These are phyloP conservation scores for Saccharomyces mikatae DNA, from an alignment of 805 yeast species.

Conservation along the genomic window DNA sequence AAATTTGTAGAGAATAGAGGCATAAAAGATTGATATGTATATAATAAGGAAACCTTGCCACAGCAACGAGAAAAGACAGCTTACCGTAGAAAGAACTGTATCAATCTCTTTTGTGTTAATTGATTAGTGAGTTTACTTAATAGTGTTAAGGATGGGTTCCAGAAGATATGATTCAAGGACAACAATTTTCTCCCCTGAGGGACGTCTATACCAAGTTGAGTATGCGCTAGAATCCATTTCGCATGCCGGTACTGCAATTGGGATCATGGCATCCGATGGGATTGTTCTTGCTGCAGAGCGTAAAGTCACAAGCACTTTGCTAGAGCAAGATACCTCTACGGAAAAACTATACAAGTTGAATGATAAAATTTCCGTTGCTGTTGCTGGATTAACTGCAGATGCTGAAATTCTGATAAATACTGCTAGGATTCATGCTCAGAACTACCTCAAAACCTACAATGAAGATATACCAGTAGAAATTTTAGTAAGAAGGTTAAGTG, in stretches of 20 bases:
- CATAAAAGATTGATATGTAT: background rate
- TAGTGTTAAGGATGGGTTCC: conserved; percentile 46
- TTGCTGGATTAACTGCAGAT: conserved; percentile 97
- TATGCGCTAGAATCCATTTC: conserved; percentile 96
- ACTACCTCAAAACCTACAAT: conserved; percentile 74
- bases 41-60: background rate
- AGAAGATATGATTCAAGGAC: conserved; percentile 99
- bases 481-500: conserved; percentile 81
- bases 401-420: conserved; percentile 83
- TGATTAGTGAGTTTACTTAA: background rate
- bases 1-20: background rate
- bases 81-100: background rate
- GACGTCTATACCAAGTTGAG: conserved; percentile 93
- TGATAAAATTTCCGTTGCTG: conserved; percentile 83
- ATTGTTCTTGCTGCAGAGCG: conserved; percentile 95
- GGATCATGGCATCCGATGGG: conserved; percentile 80
- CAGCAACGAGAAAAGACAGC: background rate
- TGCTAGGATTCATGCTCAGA: conserved; percentile 81
- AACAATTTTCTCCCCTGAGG: conserved; percentile 97
- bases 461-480: conserved; percentile 92
- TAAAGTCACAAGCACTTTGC: conserved; percentile 83
- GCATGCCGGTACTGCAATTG: conserved; percentile 95
- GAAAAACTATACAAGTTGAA: conserved; percentile 85
- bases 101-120: background rate
- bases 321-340: conserved; percentile 88